Base-by-base conservation (phyloP, 805 yeast genomes). In the Ogataea nitratoaversa region DNA sequence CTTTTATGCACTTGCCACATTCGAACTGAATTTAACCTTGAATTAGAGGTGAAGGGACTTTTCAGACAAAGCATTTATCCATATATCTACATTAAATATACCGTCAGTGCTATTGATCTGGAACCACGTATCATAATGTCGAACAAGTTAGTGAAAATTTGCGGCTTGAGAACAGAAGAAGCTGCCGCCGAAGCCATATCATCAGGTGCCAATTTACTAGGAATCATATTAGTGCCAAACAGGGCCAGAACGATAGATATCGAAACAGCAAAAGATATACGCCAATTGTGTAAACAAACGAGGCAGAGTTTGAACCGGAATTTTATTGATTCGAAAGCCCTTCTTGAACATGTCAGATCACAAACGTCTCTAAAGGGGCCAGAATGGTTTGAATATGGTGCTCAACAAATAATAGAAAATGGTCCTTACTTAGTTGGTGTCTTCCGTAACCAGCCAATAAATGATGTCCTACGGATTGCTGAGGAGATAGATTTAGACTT, bases 341-440 rank as follows among this genome's bases (percentile, higher is more conserved):
- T 65, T 11, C 31, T 58, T 54, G 5, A 52, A 47, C 20, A 44
- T 36, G 34, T 30, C 53, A 59, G 34, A 25, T 58, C 34, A 6
- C 35, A 38, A 30, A n/a, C n/a, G 6, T 6, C 17, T 9, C 13
- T 49, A 37, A n/a, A 33, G 3, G 56, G 55, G 1, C 61, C 65
- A 29, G 64, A 58, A 3, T 67, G 70, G 52, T 67, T 70, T 39
- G 50, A 50, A 22, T 44, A 53, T 4, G 54, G 59, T n/a, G 41
- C 55, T 4, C 37, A 54, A 4, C 39, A 47, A 14, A 43, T 68
- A 5, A 36, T 36, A 9, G 47, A 42, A 18, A 58, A 66, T 32
- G 86, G 89, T 0, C 93, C 93, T 0, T 76, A 68, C 49, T 60
- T 84, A 2, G 96, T 89, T 2, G 99, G 98, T 1, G 99, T 91